phyloP scores from a whole-genome alignment of 257 asterid genomes.

The Echites panduratus region DNA sequence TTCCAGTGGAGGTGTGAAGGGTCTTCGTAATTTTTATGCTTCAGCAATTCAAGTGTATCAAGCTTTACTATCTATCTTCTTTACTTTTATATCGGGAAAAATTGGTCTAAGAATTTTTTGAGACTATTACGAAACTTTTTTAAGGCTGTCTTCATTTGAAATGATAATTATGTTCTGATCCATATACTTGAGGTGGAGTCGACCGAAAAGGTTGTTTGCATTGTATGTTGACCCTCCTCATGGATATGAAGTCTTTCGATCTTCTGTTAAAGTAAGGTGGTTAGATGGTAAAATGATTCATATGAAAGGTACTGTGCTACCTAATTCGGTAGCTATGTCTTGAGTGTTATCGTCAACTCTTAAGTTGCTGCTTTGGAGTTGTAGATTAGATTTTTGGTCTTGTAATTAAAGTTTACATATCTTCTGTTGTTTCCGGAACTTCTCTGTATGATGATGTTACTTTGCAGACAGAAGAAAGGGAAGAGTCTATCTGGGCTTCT shows the following conservation, averaged over 20 bases:
- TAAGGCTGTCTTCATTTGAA: neutral
- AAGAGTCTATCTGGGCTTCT: constrained; percentile 98
- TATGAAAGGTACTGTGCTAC: neutral
- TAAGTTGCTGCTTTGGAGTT: neutral
- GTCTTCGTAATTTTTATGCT: neutral
- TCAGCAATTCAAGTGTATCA: neutral
- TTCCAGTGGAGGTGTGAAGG: neutral
- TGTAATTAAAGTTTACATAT: neutral
- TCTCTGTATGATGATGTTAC: constrained; percentile 7
- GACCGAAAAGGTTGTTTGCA: neutral
- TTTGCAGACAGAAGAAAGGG: constrained; percentile 77
- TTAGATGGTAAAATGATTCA: neutral
- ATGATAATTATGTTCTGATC: neutral
- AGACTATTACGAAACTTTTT: neutral
- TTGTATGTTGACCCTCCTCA: neutral
- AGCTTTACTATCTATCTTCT: neutral
- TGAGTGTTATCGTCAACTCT: neutral
- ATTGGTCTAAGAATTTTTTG: neutral
- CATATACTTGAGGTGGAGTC: neutral
- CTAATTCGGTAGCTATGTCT: too few species aligned
- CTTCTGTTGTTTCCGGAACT: neutral
- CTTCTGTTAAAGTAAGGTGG: neutral
- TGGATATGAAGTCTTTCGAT: neutral
- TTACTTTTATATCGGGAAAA: neutral
- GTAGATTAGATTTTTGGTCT: too few species aligned